A percentile compares a stretch with the other conserved stretches of the same genome.
These are phyloP conservation scores for Chytriomyces sp. DNA, from an alignment of 192 early-diverging fungal species.

Conservation along the genomic window DNA sequence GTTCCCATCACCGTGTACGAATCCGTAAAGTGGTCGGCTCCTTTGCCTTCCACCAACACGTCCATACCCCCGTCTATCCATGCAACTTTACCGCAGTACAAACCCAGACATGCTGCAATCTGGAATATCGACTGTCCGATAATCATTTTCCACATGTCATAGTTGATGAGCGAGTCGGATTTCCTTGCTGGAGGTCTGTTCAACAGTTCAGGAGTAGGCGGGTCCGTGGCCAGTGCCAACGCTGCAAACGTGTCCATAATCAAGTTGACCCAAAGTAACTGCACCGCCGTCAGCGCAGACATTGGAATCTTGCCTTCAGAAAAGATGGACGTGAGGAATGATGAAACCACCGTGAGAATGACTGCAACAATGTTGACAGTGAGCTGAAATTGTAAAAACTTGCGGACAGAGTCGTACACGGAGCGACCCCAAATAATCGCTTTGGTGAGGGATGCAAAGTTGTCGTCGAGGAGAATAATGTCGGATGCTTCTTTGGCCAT, in stretches of 20 bases:
- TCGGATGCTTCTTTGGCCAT: slow-evolving; percentile 99
- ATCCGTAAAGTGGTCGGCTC: slow-evolving; percentile 15
- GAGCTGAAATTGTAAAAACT: slow-evolving; percentile 99
- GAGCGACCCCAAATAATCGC: slow-evolving; percentile 95
- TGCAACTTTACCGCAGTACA: slow-evolving; percentile 34
- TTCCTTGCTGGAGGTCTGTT: slow-evolving; percentile 76
- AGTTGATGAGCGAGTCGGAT: slow-evolving; percentile 80
- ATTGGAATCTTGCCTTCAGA: slow-evolving; percentile 37
- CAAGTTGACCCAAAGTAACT: slow-evolving; percentile 98
- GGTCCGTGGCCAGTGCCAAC: slow-evolving; percentile 94
- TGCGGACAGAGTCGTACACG: slow-evolving; percentile 96
- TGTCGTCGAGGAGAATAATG: slow-evolving; percentile 98
- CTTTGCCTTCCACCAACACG: slow-evolving; percentile 17
- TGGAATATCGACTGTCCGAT: slow-evolving; percentile 90
- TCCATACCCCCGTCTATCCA: slow-evolving; percentile 11
- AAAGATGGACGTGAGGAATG: slow-evolving; percentile 48
- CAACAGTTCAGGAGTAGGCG: slow-evolving; percentile 83
- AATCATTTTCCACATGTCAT: slow-evolving; percentile 92
- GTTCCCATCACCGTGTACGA: slow-evolving; percentile 48
- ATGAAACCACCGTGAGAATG: slow-evolving; percentile 52
- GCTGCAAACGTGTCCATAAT: slow-evolving; percentile 99
- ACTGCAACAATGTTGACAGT: slow-evolving; percentile 88
- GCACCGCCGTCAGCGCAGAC: slow-evolving; percentile 92
- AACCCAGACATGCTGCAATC: slow-evolving; percentile 70
- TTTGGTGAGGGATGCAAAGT: slow-evolving; percentile 96